Conservation (phyloP, 768 basidiomycete genomes). For the Boletus pseudo-olivaceus region DNA sequence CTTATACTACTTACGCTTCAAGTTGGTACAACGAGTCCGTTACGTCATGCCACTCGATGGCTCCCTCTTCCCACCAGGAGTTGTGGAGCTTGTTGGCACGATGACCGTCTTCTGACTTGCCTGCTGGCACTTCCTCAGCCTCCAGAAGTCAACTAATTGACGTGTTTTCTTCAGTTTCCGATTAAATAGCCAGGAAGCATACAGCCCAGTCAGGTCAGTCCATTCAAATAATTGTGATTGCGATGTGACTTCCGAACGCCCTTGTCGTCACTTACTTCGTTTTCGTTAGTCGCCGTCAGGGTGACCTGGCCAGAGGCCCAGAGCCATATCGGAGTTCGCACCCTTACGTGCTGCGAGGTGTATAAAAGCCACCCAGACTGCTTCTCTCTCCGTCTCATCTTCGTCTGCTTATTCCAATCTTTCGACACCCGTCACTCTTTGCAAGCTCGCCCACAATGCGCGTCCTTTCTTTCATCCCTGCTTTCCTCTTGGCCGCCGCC, state of each 20-base stretch:
- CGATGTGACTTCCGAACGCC: neutral
- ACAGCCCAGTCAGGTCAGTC: neutral
- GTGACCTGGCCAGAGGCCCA: neutral
- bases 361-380: constrained; percentile 15
- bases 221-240: constrained; percentile 37
- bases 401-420: neutral
- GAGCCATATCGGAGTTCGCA: neutral
- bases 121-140: neutral
- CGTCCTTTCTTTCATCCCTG: constrained; percentile 16
- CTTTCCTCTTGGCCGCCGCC: constrained; percentile 5
- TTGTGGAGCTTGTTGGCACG: neutral
- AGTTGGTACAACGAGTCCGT: neutral
- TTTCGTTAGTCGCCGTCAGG: constrained; percentile 1
- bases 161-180: constrained; percentile 4
- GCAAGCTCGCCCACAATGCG: constrained; percentile 10
- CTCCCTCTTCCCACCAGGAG: neutral
- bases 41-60: neutral
- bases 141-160: neutral
- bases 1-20: too few relatives aligned
- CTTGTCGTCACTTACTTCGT: neutral
- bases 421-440: constrained; percentile 12
- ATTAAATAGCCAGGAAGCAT: neutral
- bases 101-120: constrained; percentile 4
- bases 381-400: neutral
- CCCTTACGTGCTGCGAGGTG: neutral